Percentiles rank a stretch among this genome's conserved stretches.
Conservation (phyloP, 805 yeast species). For the Lipomyces mesembrius region DNA sequence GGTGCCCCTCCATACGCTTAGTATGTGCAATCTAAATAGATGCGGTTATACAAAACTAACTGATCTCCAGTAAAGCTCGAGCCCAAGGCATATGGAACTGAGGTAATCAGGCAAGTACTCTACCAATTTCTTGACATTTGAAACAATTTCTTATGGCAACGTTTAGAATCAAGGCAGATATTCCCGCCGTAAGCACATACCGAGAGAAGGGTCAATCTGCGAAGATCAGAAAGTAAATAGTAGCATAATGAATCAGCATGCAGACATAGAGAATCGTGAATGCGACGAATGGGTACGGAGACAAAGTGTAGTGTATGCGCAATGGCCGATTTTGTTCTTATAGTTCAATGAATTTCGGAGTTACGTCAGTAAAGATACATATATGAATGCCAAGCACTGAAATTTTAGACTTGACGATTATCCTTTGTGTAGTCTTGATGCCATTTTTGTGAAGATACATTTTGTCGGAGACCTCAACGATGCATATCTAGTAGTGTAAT, state of each 20-base stretch:
- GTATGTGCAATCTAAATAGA: slow-evolving; percentile 15
- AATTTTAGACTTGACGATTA: too few relatives aligned
- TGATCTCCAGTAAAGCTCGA: slow-evolving; percentile 64
- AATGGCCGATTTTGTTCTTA: neutral
- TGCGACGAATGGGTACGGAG: neutral
- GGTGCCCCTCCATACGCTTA: slow-evolving; percentile 93
- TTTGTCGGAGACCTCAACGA: too few relatives aligned
- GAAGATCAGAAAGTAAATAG: slow-evolving; percentile 3
- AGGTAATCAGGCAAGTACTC: slow-evolving; percentile 59
- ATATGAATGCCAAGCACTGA: too few relatives aligned
- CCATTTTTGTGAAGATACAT: too few relatives aligned
- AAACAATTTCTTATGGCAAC: neutral
- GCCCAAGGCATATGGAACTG: slow-evolving; percentile 90
- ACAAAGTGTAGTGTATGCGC: neutral
- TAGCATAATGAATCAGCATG: neutral
- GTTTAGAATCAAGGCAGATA: slow-evolving; percentile 80
- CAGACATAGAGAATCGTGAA: neutral
- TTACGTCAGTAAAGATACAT: neutral
- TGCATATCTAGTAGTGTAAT: too few relatives aligned
- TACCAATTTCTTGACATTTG: neutral
- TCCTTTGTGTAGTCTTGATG: too few relatives aligned
- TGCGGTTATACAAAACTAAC: neutral
- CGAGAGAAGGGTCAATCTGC: slow-evolving; percentile 74
- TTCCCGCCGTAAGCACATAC: slow-evolving; percentile 97
- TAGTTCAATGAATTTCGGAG: neutral